phyloP scores from a whole-genome alignment of 1,284 basidiomycete species.

The Sporisorium iseilematis-ciliati region DNA sequence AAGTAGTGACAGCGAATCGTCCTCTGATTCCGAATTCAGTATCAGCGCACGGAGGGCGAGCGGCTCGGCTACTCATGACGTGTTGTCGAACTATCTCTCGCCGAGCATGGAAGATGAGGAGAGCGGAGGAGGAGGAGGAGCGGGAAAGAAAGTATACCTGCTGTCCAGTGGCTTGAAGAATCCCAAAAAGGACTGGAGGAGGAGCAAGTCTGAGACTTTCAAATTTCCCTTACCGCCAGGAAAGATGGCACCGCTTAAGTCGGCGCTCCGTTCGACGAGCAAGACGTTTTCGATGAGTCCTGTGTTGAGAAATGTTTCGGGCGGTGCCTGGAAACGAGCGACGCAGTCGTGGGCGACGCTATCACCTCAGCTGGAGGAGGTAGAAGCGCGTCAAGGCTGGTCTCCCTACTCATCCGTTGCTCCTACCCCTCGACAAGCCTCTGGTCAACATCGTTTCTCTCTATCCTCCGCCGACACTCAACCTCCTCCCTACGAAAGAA shows the following conservation, averaged over 20 bases:
- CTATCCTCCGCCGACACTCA: neutral
- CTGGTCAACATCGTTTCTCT: constrained; percentile 7
- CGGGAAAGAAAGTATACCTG: constrained; percentile 20
- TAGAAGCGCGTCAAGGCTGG: constrained; percentile 24
- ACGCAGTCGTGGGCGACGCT: neutral
- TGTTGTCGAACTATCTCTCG: constrained; percentile 31
- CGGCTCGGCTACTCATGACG: constrained; percentile 28
- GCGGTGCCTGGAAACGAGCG: neutral
- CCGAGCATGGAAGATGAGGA: constrained; percentile 2
- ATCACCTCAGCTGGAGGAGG: constrained; percentile 15
- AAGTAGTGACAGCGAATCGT: constrained; percentile 5
- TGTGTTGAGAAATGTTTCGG: neutral
- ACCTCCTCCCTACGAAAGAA: neutral
- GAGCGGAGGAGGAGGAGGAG: neutral
- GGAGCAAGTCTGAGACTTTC: constrained; percentile 38
- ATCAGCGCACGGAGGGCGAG: neutral
- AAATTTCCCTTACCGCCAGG: constrained; percentile 32
- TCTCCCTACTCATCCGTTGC: constrained; percentile 36
- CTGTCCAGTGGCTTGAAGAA: constrained; percentile 24
- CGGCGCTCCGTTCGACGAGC: constrained; percentile 12
- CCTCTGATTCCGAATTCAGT: constrained; percentile 13
- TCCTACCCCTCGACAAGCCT: constrained; percentile 28
- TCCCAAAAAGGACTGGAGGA: constrained; percentile 3
- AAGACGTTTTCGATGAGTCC: constrained; percentile 5
- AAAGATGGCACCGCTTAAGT: constrained; percentile 20